Evolutionary conservation across 2,329 filamentous ascomycete species (phyloP).

Genomic region (Penicillium aurantiogriseum): DNA sequence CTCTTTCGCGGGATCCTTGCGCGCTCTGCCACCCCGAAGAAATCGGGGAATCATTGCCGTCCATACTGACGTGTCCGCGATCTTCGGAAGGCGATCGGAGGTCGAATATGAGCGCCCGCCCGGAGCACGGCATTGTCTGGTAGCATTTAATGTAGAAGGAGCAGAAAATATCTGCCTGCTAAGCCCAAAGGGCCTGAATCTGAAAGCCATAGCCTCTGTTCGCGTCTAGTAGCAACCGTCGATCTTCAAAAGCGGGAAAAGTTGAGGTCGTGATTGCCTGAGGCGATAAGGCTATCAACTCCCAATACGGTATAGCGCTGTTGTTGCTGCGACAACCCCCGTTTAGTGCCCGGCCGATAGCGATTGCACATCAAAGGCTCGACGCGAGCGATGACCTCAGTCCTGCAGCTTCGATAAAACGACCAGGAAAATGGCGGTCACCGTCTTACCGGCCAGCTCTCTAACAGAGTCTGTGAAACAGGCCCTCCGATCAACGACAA

Average conservation of each 20-base stretch:
- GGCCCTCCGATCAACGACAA: slow-evolving; percentile 54
- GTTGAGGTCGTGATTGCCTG: slow-evolving; percentile 8
- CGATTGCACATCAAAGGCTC: slow-evolving; percentile 22
- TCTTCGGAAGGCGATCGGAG: slow-evolving; percentile 35
- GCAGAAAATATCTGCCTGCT: slow-evolving; percentile 3
- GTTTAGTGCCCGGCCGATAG: slow-evolving; percentile 21
- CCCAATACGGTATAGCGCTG: slow-evolving; percentile 19
- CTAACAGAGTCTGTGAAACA: slow-evolving; percentile 51
- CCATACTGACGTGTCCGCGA: slow-evolving; percentile 65
- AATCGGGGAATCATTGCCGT: slow-evolving; percentile 65
- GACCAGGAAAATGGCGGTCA: slow-evolving; percentile 32
- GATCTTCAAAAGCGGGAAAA: slow-evolving; percentile 10
- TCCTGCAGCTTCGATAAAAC: slow-evolving; percentile 14
- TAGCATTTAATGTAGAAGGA: slow-evolving; percentile 2
- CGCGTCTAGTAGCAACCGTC: background rate
- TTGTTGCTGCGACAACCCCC: slow-evolving; percentile 36
- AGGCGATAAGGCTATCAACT: slow-evolving; percentile 14
- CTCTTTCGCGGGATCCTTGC: slow-evolving; percentile 31
- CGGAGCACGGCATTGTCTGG: slow-evolving; percentile 6
- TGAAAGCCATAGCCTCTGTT: slow-evolving; percentile 20
- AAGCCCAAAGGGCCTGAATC: slow-evolving; percentile 17
- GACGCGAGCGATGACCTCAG: slow-evolving; percentile 17
- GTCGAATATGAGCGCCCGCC: slow-evolving; percentile 19
- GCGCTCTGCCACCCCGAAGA: slow-evolving; percentile 38
- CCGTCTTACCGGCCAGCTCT: slow-evolving; percentile 32